A percentile compares a stretch with the other conserved stretches of the same genome.
Conservation (phyloP, 345 rosid species). For the Populus alba region DNA sequence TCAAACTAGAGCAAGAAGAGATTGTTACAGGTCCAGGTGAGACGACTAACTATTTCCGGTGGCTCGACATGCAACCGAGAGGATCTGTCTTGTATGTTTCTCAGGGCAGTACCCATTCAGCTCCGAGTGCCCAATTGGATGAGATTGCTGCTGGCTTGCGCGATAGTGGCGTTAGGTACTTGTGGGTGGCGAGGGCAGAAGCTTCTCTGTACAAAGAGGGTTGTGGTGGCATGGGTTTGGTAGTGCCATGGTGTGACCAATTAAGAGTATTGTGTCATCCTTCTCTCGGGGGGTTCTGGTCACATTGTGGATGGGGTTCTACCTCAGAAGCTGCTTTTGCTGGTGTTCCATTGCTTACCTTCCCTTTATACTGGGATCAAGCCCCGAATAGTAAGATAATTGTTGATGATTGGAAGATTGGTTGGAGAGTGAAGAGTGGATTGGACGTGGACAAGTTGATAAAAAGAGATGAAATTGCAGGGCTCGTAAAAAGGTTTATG, state of each 20-base stretch:
- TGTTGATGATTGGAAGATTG: constrained; percentile 18
- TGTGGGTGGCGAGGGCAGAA: constrained; percentile 12
- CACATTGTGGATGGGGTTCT: constrained; percentile 22
- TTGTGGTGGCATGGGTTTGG: not conserved
- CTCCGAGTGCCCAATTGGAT: constrained; percentile 1
- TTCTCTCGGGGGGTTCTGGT: constrained; percentile 16
- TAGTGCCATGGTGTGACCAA: constrained; percentile 19
- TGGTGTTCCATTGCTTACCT: constrained; percentile 8
- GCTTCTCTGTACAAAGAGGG: not conserved
- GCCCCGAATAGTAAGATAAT: not conserved
- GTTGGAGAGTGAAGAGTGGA: not conserved
- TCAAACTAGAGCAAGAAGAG: not conserved
- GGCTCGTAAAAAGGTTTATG: constrained; percentile 7
- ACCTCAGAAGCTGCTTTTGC: constrained; percentile 1
- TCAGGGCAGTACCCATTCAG: constrained; percentile 10
- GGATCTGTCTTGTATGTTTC: constrained; percentile 4
- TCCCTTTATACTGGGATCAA: constrained; percentile 10
- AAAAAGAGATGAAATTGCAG: constrained; percentile 6
- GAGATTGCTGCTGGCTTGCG: constrained; percentile 5
- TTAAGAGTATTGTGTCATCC: constrained; percentile 10
- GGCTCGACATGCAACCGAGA: constrained; percentile 13
- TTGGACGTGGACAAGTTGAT: not conserved
- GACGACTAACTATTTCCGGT: not conserved
- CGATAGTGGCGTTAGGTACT: constrained; percentile 3
- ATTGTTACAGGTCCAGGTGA: not conserved